Percentiles rank a stretch among this genome's conserved stretches.
Conservation (phyloP, 352 stramenopile species). For the Phytophthora multivora region DNA sequence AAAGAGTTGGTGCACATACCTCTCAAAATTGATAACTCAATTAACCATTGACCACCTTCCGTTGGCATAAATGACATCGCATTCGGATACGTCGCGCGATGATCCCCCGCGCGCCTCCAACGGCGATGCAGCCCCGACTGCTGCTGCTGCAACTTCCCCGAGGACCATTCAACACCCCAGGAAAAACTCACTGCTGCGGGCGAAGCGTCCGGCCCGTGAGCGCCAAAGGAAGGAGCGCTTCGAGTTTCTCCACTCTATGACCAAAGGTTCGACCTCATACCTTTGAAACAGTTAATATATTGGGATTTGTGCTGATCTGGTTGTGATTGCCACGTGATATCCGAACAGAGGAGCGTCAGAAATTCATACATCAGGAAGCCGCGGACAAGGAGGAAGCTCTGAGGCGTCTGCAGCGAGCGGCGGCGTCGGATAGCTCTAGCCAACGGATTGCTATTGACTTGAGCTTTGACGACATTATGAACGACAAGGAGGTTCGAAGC, state of each 20-base stretch:
- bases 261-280: conserved; percentile 33
- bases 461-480: conserved; percentile 83
- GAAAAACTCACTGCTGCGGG: conserved; percentile 9
- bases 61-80: conserved; percentile 13
- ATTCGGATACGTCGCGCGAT: conserved; percentile 14
- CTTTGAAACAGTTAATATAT: neutral
- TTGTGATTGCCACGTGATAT: neutral
- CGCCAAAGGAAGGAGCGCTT: conserved; percentile 61
- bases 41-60: conserved; percentile 13
- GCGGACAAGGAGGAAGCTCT: conserved; percentile 36
- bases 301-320: neutral
- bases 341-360: conserved; percentile 49
- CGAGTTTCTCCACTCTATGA: conserved; percentile 67
- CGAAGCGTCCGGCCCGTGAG: conserved; percentile 43
- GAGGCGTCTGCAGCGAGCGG: conserved; percentile 38
- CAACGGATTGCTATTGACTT: conserved; percentile 71
- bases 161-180: neutral
- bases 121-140: conserved; percentile 1
- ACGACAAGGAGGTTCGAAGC: conserved; percentile 79
- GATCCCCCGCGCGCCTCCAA: neutral
- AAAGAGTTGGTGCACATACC: neutral
- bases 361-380: conserved; percentile 53
- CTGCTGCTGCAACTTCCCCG: neutral
- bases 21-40: conserved; percentile 10
- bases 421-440: conserved; percentile 18